phyloP scores from a whole-genome alignment of 2,329 filamentous ascomycete genomes.

The Pseudocercospora musae region DNA sequence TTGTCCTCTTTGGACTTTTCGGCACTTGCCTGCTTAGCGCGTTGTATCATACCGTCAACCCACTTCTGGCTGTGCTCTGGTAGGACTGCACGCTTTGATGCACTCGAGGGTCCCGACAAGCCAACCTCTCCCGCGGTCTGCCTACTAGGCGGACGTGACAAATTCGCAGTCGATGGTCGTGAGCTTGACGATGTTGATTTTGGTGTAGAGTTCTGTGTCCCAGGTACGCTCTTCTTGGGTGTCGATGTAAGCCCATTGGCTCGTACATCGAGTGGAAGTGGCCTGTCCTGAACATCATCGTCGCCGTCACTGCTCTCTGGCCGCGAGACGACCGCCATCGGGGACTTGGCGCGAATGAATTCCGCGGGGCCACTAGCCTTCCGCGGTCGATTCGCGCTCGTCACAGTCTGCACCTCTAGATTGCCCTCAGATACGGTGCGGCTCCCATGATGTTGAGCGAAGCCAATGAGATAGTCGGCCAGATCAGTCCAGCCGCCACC shows the following conservation, averaged over 20 bases:
- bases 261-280: slow-evolving; percentile 7
- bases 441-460: slow-evolving; percentile 87
- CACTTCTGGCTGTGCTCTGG: slow-evolving; percentile 70
- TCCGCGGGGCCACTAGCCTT: slow-evolving; percentile 30
- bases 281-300: slow-evolving; percentile 6
- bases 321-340: slow-evolving; percentile 9
- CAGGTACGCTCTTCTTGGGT: slow-evolving; percentile 6
- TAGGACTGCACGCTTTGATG: slow-evolving; percentile 21
- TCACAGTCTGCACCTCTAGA: slow-evolving; percentile 54
- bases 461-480: slow-evolving; percentile 90
- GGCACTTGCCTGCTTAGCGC: slow-evolving; percentile 65
- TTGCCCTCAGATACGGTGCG: slow-evolving; percentile 55
- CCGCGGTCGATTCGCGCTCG: slow-evolving; percentile 23
- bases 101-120: slow-evolving; percentile 21
- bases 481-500: slow-evolving; percentile 98
- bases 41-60: slow-evolving; percentile 80
- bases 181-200: slow-evolving; percentile 23
- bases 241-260: slow-evolving; percentile 1
- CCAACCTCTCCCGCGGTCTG: slow-evolving; percentile 19
- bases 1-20: slow-evolving; percentile 38
- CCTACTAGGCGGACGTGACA: slow-evolving; percentile 22
- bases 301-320: slow-evolving; percentile 21
- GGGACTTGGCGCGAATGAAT: slow-evolving; percentile 16
- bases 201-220: slow-evolving; percentile 12
- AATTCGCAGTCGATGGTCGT: slow-evolving; percentile 27